Percentiles rank a stretch among this genome's conserved stretches.
These are phyloP conservation scores for Mortierella sp. DNA, from an alignment of 371 early-diverging fungal species.

Conservation along the genomic window DNA sequence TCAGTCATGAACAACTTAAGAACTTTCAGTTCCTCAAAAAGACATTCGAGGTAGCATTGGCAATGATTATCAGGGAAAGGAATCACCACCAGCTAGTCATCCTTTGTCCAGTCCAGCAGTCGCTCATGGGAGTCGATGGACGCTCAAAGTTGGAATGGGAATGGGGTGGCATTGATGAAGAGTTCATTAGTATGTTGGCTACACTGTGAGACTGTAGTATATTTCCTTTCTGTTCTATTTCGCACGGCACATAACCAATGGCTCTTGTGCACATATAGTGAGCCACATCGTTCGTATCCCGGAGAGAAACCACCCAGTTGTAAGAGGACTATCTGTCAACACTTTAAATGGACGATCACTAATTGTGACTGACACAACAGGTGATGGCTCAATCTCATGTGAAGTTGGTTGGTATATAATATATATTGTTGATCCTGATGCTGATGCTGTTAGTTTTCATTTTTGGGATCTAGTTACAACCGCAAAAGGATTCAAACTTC, in stretches of 20 bases:
- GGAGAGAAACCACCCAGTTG: slow-evolving; percentile 32
- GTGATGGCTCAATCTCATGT: slow-evolving; percentile 2
- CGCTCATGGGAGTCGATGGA: slow-evolving; percentile 34
- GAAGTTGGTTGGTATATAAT: background rate
- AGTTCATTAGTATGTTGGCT: slow-evolving; percentile 35
- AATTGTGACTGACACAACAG: slow-evolving; percentile 49
- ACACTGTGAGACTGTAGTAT: background rate
- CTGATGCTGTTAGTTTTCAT: background rate
- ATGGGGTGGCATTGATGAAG: slow-evolving; percentile 57
- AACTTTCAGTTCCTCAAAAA: slow-evolving; percentile 33
- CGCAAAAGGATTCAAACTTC: slow-evolving; percentile 45
- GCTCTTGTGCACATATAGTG: slow-evolving; percentile 13
- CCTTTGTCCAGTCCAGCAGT: slow-evolving; percentile 44
- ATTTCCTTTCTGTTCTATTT: background rate
- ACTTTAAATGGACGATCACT: slow-evolving; percentile 43
- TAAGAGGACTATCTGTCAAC: slow-evolving; percentile 22
- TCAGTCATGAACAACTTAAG: slow-evolving; percentile 38
- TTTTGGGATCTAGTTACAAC: slow-evolving; percentile 33
- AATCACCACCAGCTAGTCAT: slow-evolving; percentile 37
- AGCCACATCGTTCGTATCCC: slow-evolving; percentile 44
- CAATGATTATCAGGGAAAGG: slow-evolving; percentile 32
- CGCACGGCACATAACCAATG: background rate
- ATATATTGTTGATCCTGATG: background rate
- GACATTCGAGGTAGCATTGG: slow-evolving; percentile 27
- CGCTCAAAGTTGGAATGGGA: slow-evolving; percentile 46